Percentiles rank a stretch among this genome's conserved stretches.
phyloP scores from a whole-genome alignment of 352 stramenopile species.

The Phytophthora vignae region DNA sequence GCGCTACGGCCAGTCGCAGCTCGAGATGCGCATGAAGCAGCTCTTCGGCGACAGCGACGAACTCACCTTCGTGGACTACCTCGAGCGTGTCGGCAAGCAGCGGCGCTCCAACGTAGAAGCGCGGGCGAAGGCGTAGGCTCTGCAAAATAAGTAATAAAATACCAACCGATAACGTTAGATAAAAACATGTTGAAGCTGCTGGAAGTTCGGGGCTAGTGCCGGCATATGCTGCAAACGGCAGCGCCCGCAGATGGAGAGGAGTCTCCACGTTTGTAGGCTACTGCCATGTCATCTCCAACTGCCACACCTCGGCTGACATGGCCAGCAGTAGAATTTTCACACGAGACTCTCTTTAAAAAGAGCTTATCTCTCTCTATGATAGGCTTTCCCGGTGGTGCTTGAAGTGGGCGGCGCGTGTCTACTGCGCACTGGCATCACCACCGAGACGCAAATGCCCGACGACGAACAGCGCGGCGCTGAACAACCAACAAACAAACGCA shows the following conservation, averaged over 20 bases:
- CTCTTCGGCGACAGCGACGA: slow-evolving; percentile 91
- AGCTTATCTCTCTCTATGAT: slow-evolving; percentile 2
- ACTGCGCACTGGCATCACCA: not conserved
- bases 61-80: slow-evolving; percentile 81
- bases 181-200: not conserved
- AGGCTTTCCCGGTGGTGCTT: slow-evolving; percentile 21
- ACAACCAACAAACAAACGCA: slow-evolving; percentile 2
- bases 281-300: not conserved
- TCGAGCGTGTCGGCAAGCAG: slow-evolving; percentile 80
- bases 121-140: slow-evolving; percentile 52
- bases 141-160: not conserved
- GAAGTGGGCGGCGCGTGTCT: slow-evolving; percentile 14
- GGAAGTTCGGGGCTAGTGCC: not conserved
- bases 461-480: not conserved
- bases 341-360: too few relatives aligned
- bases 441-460: not conserved
- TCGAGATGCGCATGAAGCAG: slow-evolving; percentile 93
- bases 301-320: not conserved
- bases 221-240: not conserved
- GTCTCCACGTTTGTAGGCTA: too few relatives aligned
- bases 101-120: slow-evolving; percentile 69
- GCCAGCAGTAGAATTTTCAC: not conserved
- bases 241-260: not conserved
- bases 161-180: not conserved
- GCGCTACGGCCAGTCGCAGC: slow-evolving; percentile 88